Evolutionary conservation across 805 yeast genomes (phyloP).

Genomic region (Hanseniaspora pseudoguilliermondii): DNA sequence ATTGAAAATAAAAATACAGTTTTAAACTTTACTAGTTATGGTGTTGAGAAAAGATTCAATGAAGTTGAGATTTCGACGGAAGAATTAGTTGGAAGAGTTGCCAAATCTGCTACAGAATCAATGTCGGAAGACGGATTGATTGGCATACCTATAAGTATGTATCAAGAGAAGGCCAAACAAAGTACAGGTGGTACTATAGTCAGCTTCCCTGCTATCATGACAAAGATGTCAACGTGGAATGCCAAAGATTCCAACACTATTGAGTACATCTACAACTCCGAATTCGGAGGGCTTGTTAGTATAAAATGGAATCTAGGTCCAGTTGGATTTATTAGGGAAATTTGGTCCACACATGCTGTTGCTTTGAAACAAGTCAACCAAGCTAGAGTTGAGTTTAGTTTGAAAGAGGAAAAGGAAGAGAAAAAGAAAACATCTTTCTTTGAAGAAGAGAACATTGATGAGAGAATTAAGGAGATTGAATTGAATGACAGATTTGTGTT

Average conservation of each 20-base stretch:
- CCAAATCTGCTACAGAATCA: slow-evolving; percentile 37
- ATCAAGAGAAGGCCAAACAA: slow-evolving; percentile 40
- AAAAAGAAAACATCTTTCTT: slow-evolving; percentile 18
- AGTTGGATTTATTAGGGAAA: slow-evolving; percentile 75
- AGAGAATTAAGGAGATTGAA: slow-evolving; percentile 33
- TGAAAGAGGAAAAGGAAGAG: slow-evolving; percentile 12
- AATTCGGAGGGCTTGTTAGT: slow-evolving; percentile 82
- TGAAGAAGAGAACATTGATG: slow-evolving; percentile 29
- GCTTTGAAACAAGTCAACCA: slow-evolving; percentile 54
- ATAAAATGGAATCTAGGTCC: slow-evolving; percentile 91
- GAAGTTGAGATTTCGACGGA: slow-evolving; percentile 48
- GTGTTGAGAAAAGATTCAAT: slow-evolving; percentile 33
- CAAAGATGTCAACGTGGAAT: slow-evolving; percentile 69
- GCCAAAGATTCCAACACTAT: slow-evolving; percentile 38
- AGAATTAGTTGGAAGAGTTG: slow-evolving; percentile 53
- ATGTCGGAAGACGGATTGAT: slow-evolving; percentile 35
- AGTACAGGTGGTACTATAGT: slow-evolving; percentile 73
- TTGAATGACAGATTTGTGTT: slow-evolving; percentile 41
- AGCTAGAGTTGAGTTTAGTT: slow-evolving; percentile 15
- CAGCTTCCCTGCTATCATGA: slow-evolving; percentile 59
- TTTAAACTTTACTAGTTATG: slow-evolving; percentile 37
- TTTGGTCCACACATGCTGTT: slow-evolving; percentile 77
- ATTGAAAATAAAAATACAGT: slow-evolving; percentile 41
- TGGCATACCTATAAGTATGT: slow-evolving; percentile 39
- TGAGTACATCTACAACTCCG: slow-evolving; percentile 54